Evolutionary conservation across 768 basidiomycete species (phyloP), one percentile per base, ranked within the genome.

Genomic region (Boletus patriciae): DNA sequence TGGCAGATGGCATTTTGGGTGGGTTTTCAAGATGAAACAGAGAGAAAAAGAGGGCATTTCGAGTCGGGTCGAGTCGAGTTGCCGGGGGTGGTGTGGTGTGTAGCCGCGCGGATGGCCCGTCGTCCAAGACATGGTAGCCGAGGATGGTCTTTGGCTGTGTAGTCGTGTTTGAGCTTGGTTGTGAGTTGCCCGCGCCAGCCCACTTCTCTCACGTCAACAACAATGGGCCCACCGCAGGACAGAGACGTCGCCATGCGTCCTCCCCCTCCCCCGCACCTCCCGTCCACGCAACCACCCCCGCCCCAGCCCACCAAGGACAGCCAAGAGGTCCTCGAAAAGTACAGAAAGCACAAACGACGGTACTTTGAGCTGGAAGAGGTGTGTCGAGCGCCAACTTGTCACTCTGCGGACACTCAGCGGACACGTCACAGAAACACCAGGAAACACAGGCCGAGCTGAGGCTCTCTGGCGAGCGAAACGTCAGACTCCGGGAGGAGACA

Each of bases 361-460:
- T 86, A 81, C 68, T 80, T 80, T 60, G 85, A 87, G 52, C 79
- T 88, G 41, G 85, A 88, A 63, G 83, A 89, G 81, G 88, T 89
- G 52, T 63, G 83, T 74, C 37, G 0, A 46, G 38, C 42, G 46
- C 37, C 29, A n/a, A 49, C 42, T 12, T 6, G 1, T 25, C 21
- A 2, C 37, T 9, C 36, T 3, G 1, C 10, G 9, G 25, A 25
- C 15, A 12, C 57, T 46, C 34, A 40, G 33, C 18, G 0, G 13
- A 37, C 48, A 44, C 50, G 10, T 41, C 50, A 55, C 72, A 87
- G 83, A 80, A 82, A 78, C 77, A 80, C 69, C 83, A 86, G 72
- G 85, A 85, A 63, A 74, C 78, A 3, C 77, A 76, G 56, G 72
- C 78, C 31, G 86, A 87, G 60, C 76, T 84, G 29, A 79, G 78